Percentiles rank a stretch among this genome's conserved stretches.
Evolutionary conservation across 2,329 filamentous ascomycete genomes (phyloP).

Genomic region (Hymenoscyphus infarciens): DNA sequence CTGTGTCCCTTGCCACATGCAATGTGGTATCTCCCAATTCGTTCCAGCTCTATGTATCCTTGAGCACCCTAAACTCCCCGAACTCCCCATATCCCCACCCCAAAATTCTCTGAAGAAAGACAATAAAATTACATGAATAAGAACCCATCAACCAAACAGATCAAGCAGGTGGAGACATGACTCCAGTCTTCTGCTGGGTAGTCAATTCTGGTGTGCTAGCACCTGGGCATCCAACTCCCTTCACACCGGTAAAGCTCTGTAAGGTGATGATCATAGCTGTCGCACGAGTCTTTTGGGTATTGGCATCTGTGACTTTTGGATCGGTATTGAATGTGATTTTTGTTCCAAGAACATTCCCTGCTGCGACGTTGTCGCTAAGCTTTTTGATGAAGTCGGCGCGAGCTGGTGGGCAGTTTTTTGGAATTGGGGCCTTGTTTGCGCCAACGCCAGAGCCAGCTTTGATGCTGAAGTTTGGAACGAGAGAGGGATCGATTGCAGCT

Average conservation of each 20-base stretch:
- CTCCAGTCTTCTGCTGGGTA: conserved; percentile 18
- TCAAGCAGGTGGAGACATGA: not conserved
- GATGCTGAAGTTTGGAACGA: conserved; percentile 21
- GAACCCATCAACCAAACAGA: not conserved
- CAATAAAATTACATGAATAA: not conserved
- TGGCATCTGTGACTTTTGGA: conserved; percentile 10
- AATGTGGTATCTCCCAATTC: not conserved
- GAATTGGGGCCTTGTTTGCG: conserved; percentile 18
- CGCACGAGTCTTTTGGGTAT: conserved; percentile 16
- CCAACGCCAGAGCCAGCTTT: conserved; percentile 16
- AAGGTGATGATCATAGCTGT: conserved; percentile 22
- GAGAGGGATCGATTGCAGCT: conserved; percentile 11
- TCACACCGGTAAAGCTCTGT: conserved; percentile 18
- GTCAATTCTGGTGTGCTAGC: conserved; percentile 18
- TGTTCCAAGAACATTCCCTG: conserved; percentile 20
- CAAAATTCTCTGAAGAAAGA: not conserved
- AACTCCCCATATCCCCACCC: not conserved
- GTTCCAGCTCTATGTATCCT: not conserved
- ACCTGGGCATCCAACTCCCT: conserved; percentile 20
- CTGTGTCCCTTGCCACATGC: not conserved
- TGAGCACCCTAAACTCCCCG: not conserved
- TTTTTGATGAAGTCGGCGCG: conserved; percentile 17
- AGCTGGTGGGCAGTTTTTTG: conserved; percentile 16
- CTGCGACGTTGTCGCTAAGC: conserved; percentile 17
- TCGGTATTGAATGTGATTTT: conserved; percentile 19